Evolutionary conservation across 2,329 filamentous ascomycete genomes (phyloP).

Genomic region (Epichloe elymi): DNA sequence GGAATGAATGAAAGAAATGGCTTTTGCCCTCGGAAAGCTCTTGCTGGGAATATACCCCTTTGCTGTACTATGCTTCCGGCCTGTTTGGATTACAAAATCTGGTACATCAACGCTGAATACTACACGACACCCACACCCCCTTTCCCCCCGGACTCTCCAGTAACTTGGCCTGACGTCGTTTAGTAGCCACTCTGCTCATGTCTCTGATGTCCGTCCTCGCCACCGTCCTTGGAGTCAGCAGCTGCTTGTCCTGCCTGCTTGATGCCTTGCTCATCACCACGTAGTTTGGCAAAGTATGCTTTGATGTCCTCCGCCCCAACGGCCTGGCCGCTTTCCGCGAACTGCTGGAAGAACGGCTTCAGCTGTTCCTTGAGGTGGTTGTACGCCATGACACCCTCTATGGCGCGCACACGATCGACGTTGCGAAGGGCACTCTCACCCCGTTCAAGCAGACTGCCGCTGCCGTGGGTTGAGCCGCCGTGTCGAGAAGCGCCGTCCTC

Average conservation of each 20-base stretch:
- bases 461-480: conserved; percentile 49
- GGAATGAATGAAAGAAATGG: too few species aligned
- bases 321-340: conserved; percentile 77
- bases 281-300: conserved; percentile 83
- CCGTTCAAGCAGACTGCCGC: conserved; percentile 74
- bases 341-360: conserved; percentile 88
- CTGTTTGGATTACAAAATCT: too few species aligned
- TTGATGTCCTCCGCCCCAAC: conserved; percentile 96
- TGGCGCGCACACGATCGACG: conserved; percentile 83
- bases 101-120: too few species aligned
- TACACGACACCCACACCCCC: too few species aligned
- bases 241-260: conserved; percentile 45
- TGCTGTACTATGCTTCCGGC: too few species aligned
- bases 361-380: conserved; percentile 92
- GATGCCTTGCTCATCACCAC: conserved; percentile 72
- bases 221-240: conserved; percentile 20
- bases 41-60: too few species aligned
- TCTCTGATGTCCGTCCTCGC: conserved; percentile 23
- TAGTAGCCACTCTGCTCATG: conserved; percentile 42
- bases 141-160: too few species aligned
- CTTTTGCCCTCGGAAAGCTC: too few species aligned
- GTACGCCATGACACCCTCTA: conserved; percentile 96
- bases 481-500: conserved; percentile 41
- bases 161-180: too few species aligned
- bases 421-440: conserved; percentile 87